Evolutionary conservation across 208 protist genomes (phyloP), one percentile per base, ranked within the genome.

Genomic region (Leishmania amazonensis): DNA sequence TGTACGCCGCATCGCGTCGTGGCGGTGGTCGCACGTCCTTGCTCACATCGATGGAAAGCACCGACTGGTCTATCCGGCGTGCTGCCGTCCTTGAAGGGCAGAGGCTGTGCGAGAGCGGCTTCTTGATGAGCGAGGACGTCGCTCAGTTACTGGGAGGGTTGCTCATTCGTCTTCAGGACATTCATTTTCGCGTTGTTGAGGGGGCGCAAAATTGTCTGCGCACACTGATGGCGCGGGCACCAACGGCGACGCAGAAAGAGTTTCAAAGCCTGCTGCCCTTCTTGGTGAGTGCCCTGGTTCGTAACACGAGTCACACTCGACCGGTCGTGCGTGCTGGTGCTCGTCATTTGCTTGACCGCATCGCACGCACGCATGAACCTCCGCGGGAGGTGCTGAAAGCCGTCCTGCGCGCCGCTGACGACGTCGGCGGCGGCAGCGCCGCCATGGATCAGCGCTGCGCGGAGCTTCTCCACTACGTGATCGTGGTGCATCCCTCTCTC

Each of bases 121-220:
- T 9, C 28, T 70, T 88, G 51, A 21, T 68, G 9, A 60, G 70
- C 3, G 70, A 78, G 40, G 82, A 81, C 49, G 19, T 78, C 19
- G 8, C 51, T 0, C 1, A 47, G 24, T 1, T 85, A 38, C n/a
- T 86, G 28, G 13, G 51, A 13, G 76, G 77, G 40, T 40, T 93
- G 24, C 28, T 89, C 1, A 35, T 60, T 15, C 85, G 90, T 17
- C 51, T 96, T 51, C 88, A 78, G 47, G 93, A 96, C 53, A 84
- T 86, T 0, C 89, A 96, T 80, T 84, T 83, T 67, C 89, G 88
- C 3, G 88, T 93, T 6, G 54, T 85, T 8, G 81, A 85, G 57
- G 90, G 78, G 9, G 87, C 90, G 4, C 79, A 93, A 42, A 54
- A 83, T 8, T 89, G 62, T 49, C 74, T 91, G 68, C 21, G 53